Base-by-base conservation (phyloP, 768 basidiomycete genomes). In the Chalciporus chontae region DNA sequence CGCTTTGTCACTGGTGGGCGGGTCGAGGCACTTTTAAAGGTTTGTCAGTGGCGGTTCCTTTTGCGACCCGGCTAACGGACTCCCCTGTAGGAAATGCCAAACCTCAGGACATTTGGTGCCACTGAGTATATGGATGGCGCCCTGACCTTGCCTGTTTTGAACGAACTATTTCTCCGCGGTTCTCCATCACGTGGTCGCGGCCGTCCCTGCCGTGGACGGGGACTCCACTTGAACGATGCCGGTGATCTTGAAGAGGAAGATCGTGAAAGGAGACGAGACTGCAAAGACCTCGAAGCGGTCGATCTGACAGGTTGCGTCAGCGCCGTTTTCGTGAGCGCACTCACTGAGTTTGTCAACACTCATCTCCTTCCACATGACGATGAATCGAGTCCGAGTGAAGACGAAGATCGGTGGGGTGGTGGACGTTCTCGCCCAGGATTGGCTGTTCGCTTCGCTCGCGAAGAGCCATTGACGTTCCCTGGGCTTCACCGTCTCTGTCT, bases 41-140 rank as follows among this genome's bases (percentile, higher is more conserved):
- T 88, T 52, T 21, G 77, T 62, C 10, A 43, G 19, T 27, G 6
- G 23, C 40, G 47, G 21, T 41, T 55, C 27, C 15, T 27, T 13
- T 47, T 53, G 37, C 24, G 47, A 37, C 37, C 55, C 40, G 43
- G 24, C 42, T 32, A 41, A 45, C 31, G 40, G 44, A 38, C 15
- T 3, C 36, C 34, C 42, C 57, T 53, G 21, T 62, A 94, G 91
- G 92, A 95, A 78, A 83, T 86, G 71, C 90, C 92, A 0, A 93
- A 93, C 56, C 73, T 98, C 10, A 75, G 75, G 15, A 78, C 84
- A 8, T 92, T 99, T 55, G 94, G 94, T n/a, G 94, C 92, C 5
- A 97, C 95, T 2, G 95, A 99, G 67, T 99, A 97, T 65, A 97
- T 99, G 90, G 95, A 99, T 57, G 86, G 90, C 4, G 86, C 95